These are phyloP conservation scores for Pyronema omphalodes DNA, from an alignment of 495 filamentous ascomycete genomes.

Conservation along the genomic window DNA sequence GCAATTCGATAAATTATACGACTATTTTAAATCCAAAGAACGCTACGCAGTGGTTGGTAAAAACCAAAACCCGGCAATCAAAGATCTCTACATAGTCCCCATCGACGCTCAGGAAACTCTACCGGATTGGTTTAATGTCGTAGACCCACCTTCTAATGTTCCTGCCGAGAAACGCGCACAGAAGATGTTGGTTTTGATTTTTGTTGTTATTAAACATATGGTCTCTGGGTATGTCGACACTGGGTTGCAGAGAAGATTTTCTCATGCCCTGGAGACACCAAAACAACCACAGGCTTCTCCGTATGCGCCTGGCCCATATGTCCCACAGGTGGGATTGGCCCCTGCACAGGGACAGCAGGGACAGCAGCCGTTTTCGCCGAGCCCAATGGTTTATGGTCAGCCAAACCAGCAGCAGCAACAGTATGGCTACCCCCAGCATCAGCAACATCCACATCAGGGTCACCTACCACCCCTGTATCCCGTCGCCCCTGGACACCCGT, in stretches of 20 bases:
- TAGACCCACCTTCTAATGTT: constrained; percentile 18
- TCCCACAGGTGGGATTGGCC: background rate
- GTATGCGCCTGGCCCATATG: background rate
- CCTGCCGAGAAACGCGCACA: constrained; percentile 9
- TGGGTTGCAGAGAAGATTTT: background rate
- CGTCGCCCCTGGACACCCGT: constrained; percentile 4
- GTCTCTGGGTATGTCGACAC: background rate
- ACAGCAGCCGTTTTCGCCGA: background rate
- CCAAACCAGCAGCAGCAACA: background rate
- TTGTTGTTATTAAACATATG: constrained; percentile 11
- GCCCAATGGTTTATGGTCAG: background rate
- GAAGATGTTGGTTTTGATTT: constrained; percentile 20
- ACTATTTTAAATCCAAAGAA: constrained; percentile 60
- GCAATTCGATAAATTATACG: constrained; percentile 57
- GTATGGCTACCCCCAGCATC: background rate
- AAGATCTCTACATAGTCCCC: constrained; percentile 24
- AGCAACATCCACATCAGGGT: background rate
- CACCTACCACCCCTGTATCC: background rate
- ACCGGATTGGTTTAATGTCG: constrained; percentile 23
- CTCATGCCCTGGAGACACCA: background rate
- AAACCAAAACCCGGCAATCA: constrained; percentile 13
- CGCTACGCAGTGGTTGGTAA: constrained; percentile 25
- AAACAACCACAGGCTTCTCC: background rate
- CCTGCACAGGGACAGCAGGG: background rate
- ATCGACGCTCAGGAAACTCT: constrained; percentile 19